Conservation (phyloP, 352 stramenopile genomes). For the Phytophthora sp. region DNA sequence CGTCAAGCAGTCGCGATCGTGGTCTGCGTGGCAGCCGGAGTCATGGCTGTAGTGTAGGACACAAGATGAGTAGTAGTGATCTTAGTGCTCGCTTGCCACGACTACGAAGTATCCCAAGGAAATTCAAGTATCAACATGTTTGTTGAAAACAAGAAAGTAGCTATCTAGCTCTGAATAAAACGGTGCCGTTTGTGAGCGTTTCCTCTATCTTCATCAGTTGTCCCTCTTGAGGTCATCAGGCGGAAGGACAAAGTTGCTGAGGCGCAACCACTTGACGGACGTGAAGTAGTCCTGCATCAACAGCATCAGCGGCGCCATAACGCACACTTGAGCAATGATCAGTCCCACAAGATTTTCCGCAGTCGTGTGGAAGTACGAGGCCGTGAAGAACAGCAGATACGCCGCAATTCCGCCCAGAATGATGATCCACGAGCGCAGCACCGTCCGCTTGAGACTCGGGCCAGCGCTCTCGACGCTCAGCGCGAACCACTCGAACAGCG, state of each 20-base stretch:
- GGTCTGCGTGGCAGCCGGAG: constrained; percentile 21
- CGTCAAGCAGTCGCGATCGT: constrained; percentile 28
- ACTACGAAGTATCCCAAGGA: background rate
- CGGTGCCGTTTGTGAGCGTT: background rate
- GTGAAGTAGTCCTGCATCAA: constrained; percentile 69
- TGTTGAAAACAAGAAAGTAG: constrained; percentile 14
- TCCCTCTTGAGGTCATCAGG: constrained; percentile 43
- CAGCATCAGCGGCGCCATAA: constrained; percentile 73
- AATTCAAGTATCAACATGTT: constrained; percentile 16
- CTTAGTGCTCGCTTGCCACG: background rate
- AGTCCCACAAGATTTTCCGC: constrained; percentile 70
- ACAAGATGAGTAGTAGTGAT: background rate
- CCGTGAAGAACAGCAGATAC: constrained; percentile 77
- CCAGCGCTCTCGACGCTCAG: constrained; percentile 52
- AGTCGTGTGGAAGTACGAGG: constrained; percentile 71
- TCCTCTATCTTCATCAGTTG: constrained; percentile 10
- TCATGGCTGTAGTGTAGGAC: constrained; percentile 32
- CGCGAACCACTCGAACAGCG: constrained; percentile 80
- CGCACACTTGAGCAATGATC: constrained; percentile 53
- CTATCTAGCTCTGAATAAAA: constrained; percentile 10
- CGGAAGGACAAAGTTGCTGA: constrained; percentile 68
- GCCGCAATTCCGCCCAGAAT: constrained; percentile 36
- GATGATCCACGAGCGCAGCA: constrained; percentile 55
- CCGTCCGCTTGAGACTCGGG: constrained; percentile 52
- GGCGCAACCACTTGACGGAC: constrained; percentile 45